A percentile compares a stretch with the other conserved stretches of the same genome.
phyloP scores from a whole-genome alignment of 2,329 filamentous ascomycete species.

The Cladosporium sp. region DNA sequence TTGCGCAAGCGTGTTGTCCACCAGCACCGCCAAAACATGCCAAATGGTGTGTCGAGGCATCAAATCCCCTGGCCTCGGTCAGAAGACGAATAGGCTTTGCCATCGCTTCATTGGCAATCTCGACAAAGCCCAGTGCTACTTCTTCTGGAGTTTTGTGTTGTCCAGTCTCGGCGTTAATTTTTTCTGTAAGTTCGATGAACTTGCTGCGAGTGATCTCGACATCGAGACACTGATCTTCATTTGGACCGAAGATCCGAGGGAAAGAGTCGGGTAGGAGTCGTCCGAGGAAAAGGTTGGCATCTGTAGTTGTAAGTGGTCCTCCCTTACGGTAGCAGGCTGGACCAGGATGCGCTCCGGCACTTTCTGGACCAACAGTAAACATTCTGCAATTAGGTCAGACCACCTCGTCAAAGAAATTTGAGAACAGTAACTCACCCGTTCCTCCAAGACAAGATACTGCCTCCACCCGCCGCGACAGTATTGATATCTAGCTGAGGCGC shows the following conservation, averaged over 20 bases:
- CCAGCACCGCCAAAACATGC: constrained; percentile 86
- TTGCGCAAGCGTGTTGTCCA: constrained; percentile 80
- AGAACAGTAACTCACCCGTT: not conserved
- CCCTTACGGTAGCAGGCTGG: constrained; percentile 34
- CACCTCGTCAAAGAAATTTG: too few relatives aligned
- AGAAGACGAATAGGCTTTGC: constrained; percentile 78
- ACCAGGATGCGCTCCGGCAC: constrained; percentile 27
- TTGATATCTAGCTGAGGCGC: constrained; percentile 21
- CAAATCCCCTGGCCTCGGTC: constrained; percentile 83
- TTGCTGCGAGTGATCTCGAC: constrained; percentile 14
- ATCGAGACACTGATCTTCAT: constrained; percentile 26
- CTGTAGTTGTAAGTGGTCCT: constrained; percentile 32
- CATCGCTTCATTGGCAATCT: constrained; percentile 84
- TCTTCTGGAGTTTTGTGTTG: constrained; percentile 59
- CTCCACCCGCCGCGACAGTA: constrained; percentile 20
- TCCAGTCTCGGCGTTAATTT: constrained; percentile 23
- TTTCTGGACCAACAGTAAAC: constrained; percentile 18
- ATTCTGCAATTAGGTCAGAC: not conserved
- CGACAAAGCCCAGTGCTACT: constrained; percentile 78
- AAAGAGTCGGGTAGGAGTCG: constrained; percentile 29
- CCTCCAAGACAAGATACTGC: constrained; percentile 17
- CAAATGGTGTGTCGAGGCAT: constrained; percentile 76
- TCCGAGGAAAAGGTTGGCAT: constrained; percentile 33
- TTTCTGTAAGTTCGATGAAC: constrained; percentile 17
- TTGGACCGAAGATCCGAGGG: constrained; percentile 32